Evolutionary conservation across 2,329 filamentous ascomycete species (phyloP).

Genomic region (Venturia nashicola): DNA sequence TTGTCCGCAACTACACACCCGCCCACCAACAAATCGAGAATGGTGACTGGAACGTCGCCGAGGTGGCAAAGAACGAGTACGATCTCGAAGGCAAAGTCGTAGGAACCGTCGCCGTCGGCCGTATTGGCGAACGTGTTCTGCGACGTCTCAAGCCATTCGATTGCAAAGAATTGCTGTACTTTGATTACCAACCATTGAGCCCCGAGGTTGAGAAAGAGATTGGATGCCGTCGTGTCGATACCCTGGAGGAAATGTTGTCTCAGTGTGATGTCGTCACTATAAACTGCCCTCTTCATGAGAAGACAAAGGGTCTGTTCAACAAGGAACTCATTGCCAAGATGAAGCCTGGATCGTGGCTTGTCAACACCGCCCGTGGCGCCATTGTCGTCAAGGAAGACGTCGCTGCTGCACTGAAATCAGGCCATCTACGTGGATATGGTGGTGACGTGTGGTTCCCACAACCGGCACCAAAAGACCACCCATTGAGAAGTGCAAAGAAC

Average conservation of each 20-base stretch:
- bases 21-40: conserved; percentile 84
- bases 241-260: conserved; percentile 81
- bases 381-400: conserved; percentile 99
- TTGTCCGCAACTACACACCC: conserved; percentile 97
- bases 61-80: conserved; percentile 94
- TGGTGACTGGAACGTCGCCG: conserved; percentile 93
- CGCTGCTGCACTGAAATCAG: conserved; percentile 79
- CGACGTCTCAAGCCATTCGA: conserved; percentile 93
- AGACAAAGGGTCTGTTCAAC: conserved; percentile 93
- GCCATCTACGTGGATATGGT: conserved; percentile 80
- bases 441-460: conserved; percentile 96
- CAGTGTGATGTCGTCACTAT: conserved; percentile 95
- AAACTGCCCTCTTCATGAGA: conserved; percentile 98
- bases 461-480: conserved; percentile 87
- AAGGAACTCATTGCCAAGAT: conserved; percentile 98
- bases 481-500: conserved; percentile 84
- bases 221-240: conserved; percentile 78
- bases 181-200: conserved; percentile 91
- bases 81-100: conserved; percentile 97
- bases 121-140: conserved; percentile 95
- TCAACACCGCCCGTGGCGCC: conserved; percentile 97
- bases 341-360: conserved; percentile 93
- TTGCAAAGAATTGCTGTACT: conserved; percentile 99
- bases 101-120: conserved; percentile 91
- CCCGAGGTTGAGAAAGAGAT: conserved; percentile 89